phyloP scores from a whole-genome alignment of 192 early-diverging fungal species.

The Gorgonomyces haynaldii region DNA sequence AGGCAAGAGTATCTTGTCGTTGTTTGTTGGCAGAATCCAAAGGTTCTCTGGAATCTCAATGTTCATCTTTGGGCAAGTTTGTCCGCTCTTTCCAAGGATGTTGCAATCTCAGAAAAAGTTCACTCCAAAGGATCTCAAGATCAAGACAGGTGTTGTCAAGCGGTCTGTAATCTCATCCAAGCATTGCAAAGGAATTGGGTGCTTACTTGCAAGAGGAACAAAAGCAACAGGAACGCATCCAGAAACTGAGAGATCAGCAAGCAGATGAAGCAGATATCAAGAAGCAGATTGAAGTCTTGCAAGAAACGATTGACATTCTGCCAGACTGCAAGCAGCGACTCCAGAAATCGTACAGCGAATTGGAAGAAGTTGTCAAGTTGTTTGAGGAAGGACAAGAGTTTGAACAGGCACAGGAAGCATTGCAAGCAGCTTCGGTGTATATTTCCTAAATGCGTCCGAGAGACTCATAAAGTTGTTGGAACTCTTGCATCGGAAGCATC shows the following conservation, averaged over 20 bases:
- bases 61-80: no score
- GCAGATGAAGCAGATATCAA: slow-evolving; percentile 11
- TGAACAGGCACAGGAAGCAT: no score
- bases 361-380: slow-evolving; percentile 6
- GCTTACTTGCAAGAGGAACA: slow-evolving; percentile 6
- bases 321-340: slow-evolving; percentile 11
- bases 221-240: slow-evolving; percentile 3
- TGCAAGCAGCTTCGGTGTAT: no score
- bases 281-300: slow-evolving; percentile 12
- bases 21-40: slow-evolving; percentile 25
- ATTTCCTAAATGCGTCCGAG: slow-evolving; percentile 4
- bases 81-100: no score
- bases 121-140: slow-evolving; percentile 10
- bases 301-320: slow-evolving; percentile 12
- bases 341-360: slow-evolving; percentile 3
- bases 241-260: slow-evolving; percentile 5
- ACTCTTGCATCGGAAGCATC: slow-evolving; percentile 62
- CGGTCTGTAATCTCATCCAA: background rate
- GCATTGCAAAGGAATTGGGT: slow-evolving; percentile 9
- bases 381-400: no score
- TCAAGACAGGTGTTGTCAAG: slow-evolving; percentile 15
- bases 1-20: slow-evolving; percentile 46
- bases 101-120: no score
- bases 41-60: slow-evolving; percentile 10
- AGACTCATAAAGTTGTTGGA: slow-evolving; percentile 43